Conservation (phyloP, 768 basidiomycete genomes). For the Lactifluus subvellereus region DNA sequence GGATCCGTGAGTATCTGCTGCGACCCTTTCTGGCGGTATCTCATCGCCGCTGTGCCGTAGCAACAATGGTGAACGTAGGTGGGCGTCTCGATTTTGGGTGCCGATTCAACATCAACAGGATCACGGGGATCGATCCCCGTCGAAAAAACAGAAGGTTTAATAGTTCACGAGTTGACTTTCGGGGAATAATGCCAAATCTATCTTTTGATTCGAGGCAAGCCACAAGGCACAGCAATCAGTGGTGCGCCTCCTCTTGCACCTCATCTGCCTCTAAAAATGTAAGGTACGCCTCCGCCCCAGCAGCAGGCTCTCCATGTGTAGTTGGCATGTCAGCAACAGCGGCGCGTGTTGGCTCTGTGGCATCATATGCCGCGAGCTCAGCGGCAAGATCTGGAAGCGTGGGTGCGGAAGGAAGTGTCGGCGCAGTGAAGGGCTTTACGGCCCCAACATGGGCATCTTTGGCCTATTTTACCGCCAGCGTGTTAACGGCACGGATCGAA, state of each 20-base stretch:
- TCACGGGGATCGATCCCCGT: not conserved
- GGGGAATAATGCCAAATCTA: not conserved
- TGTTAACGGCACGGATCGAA: constrained; percentile 1
- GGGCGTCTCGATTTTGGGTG: not conserved
- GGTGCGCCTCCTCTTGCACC: constrained; percentile 37
- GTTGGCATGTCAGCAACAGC: not conserved
- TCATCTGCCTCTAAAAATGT: constrained; percentile 41
- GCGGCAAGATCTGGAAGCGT: constrained; percentile 83
- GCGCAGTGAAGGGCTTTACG: constrained; percentile 78
- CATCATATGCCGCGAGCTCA: constrained; percentile 83
- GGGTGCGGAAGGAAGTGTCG: constrained; percentile 69
- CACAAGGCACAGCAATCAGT: constrained; percentile 9
- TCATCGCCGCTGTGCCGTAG: not conserved
- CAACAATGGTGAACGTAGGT: not conserved
- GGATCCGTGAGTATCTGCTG: too few species aligned
- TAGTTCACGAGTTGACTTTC: not conserved
- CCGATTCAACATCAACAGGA: not conserved
- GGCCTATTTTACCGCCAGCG: constrained; percentile 44
- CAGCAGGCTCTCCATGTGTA: constrained; percentile 20
- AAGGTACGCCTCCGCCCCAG: constrained; percentile 40
- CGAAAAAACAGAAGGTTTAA: not conserved
- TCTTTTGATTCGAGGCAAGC: not conserved
- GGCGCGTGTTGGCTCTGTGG: constrained; percentile 53
- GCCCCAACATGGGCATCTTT: constrained; percentile 85
- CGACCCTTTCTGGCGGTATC: not conserved